Conservation (phyloP, 192 early-diverging fungal species). For the Podila verticillata region DNA sequence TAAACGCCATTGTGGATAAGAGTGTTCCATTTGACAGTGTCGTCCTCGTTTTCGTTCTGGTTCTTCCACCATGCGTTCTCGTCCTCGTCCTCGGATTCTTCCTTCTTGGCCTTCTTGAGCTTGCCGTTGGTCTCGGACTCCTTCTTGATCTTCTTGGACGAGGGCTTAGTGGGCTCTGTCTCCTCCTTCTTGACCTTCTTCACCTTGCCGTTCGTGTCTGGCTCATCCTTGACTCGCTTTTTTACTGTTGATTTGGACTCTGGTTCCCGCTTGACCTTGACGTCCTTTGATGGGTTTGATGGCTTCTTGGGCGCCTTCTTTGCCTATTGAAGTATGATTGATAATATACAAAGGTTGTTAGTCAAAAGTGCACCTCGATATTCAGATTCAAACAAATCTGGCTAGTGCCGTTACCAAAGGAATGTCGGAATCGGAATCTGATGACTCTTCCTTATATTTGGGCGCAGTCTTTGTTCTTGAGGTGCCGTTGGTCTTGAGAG, state of each 20-base stretch:
- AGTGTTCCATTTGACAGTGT: conserved; percentile 83
- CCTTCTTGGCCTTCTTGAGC: conserved; percentile 38
- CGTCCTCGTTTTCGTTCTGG: conserved; percentile 68
- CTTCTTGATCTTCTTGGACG: conserved; percentile 43
- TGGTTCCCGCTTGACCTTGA: conserved; percentile 24
- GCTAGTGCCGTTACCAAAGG: conserved; percentile 46
- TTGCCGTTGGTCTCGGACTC: conserved; percentile 12
- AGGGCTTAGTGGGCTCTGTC: conserved; percentile 1
- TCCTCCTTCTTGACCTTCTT: conserved; percentile 50
- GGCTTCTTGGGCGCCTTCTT: conserved; percentile 39
- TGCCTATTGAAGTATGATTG: conserved; percentile 6
- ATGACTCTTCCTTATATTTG: conserved; percentile 51
- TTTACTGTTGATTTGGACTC: conserved; percentile 14
- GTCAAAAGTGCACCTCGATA: not conserved
- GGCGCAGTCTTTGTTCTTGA: conserved; percentile 19
- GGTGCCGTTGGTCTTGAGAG: conserved; percentile 22
- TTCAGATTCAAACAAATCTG: no score
- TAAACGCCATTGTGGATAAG: conserved; percentile 88
- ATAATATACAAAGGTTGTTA: not conserved
- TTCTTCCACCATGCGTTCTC: conserved; percentile 78
- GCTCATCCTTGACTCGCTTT: conserved; percentile 46
- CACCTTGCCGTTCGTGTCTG: conserved; percentile 8
- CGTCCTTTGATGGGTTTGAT: conserved; percentile 26
- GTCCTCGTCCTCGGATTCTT: conserved; percentile 50
- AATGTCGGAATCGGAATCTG: conserved; percentile 45